These are phyloP conservation scores for Porcisia hertigi DNA, from an alignment of 208 protist genomes.

Conservation along the genomic window DNA sequence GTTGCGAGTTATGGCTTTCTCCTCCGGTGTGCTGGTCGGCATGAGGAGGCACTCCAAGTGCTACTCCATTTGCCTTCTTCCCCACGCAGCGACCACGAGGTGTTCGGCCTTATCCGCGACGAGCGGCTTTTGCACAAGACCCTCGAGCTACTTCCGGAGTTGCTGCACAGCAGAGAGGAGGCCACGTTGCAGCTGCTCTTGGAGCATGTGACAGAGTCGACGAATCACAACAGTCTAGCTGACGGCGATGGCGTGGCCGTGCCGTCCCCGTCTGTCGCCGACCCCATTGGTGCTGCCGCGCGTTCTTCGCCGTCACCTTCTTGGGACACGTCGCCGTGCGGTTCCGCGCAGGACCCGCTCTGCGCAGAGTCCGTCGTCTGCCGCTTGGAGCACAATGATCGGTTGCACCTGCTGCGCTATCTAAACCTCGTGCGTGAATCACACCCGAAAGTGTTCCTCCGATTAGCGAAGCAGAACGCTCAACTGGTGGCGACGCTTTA, in stretches of 20 bases:
- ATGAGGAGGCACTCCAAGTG: conserved; percentile 69
- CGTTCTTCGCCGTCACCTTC: background rate
- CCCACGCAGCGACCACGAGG: conserved; percentile 23
- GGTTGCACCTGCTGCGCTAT: conserved; percentile 56
- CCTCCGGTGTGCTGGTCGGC: conserved; percentile 38
- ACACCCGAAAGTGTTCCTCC: conserved; percentile 30
- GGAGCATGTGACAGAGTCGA: conserved; percentile 33
- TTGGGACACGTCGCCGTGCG: conserved; percentile 16
- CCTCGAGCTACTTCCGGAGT: conserved; percentile 46
- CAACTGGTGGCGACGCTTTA: conserved; percentile 74
- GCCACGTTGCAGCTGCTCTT: conserved; percentile 57
- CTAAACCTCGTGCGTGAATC: conserved; percentile 42
- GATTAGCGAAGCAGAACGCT: conserved; percentile 39
- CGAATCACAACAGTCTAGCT: background rate
- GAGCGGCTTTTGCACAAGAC: conserved; percentile 41
- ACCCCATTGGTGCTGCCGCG: background rate
- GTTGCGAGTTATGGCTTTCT: conserved; percentile 60
- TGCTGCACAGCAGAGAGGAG: conserved; percentile 54
- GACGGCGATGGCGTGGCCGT: background rate
- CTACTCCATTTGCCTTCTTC: conserved; percentile 49
- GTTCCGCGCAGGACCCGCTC: conserved; percentile 33
- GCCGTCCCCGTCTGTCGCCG: background rate
- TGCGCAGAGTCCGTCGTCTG: conserved; percentile 45
- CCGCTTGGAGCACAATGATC: conserved; percentile 49
- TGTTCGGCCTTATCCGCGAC: conserved; percentile 30